A percentile compares a stretch with the other conserved stretches of the same genome.
These are phyloP conservation scores for Podaxis sp. DNA, from an alignment of 768 basidiomycete species.

Conservation along the genomic window DNA sequence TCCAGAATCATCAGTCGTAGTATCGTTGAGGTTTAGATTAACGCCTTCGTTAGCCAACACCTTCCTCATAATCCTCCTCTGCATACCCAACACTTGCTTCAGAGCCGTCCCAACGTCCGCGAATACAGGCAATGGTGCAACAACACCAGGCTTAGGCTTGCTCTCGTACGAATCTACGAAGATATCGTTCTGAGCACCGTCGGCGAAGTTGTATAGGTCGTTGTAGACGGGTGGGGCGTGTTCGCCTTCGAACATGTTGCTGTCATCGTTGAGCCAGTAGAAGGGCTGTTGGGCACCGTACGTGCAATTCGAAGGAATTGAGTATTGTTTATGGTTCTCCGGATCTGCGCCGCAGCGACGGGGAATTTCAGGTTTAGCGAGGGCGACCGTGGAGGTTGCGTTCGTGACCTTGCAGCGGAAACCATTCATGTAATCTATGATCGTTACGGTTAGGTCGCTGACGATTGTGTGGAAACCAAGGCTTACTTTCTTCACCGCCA, in stretches of 20 bases:
- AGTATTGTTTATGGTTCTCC: conserved; percentile 36
- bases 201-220: conserved; percentile 64
- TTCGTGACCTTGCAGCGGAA: conserved; percentile 65
- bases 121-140: conserved; percentile 33
- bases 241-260: conserved; percentile 65
- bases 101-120: conserved; percentile 18
- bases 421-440: conserved; percentile 68
- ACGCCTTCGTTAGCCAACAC: not conserved
- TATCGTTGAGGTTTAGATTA: not conserved
- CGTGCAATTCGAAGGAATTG: conserved; percentile 62
- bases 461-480: not conserved
- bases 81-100: not conserved
- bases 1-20: not conserved
- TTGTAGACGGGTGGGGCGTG: conserved; percentile 66
- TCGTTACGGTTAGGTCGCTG: conserved; percentile 1
- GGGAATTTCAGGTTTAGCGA: conserved; percentile 58
- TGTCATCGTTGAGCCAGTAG: conserved; percentile 65
- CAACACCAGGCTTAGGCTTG: conserved; percentile 44
- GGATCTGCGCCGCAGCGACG: conserved; percentile 65
- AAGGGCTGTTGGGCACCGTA: conserved; percentile 70
- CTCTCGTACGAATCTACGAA: conserved; percentile 55
- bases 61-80: not conserved
- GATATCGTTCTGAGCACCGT: conserved; percentile 75
- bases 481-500: conserved; percentile 63
- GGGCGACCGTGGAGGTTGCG: conserved; percentile 46